These are phyloP conservation scores for Colletotrichum acutatum DNA, from an alignment of 2,329 filamentous ascomycete genomes.

Conservation along the genomic window DNA sequence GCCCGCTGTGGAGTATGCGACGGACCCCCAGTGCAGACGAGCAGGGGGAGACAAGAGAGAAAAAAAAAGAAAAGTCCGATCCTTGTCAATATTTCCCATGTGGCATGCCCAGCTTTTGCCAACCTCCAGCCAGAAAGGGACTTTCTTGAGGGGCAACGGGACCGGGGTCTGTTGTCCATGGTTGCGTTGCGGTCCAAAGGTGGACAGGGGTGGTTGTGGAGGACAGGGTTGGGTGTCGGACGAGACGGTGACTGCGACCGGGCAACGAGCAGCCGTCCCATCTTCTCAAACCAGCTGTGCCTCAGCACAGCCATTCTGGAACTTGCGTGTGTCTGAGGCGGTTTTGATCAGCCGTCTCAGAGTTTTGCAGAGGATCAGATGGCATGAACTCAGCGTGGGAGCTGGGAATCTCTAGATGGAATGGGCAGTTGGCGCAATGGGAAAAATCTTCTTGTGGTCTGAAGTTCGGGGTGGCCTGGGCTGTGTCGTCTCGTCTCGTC, in stretches of 20 bases:
- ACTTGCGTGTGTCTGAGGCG: slow-evolving; percentile 33
- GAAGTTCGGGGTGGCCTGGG: slow-evolving; percentile 15
- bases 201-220: background rate
- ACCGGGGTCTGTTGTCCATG: slow-evolving; percentile 3
- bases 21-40: slow-evolving; percentile 3
- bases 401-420: background rate
- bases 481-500: slow-evolving; percentile 19
- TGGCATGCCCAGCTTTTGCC: slow-evolving; percentile 6
- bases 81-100: slow-evolving; percentile 24
- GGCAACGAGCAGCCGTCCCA: slow-evolving; percentile 27
- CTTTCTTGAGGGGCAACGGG: slow-evolving; percentile 12
- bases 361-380: slow-evolving; percentile 32
- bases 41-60: background rate
- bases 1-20: background rate
- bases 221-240: slow-evolving; percentile 15
- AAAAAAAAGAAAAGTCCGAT: slow-evolving; percentile 5
- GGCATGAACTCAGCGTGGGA: slow-evolving; percentile 28
- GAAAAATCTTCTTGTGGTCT: background rate
- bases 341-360: slow-evolving; percentile 42
- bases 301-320: slow-evolving; percentile 41
- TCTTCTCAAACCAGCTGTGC: slow-evolving; percentile 44
- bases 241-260: slow-evolving; percentile 29
- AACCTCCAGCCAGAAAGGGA: slow-evolving; percentile 3
- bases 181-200: background rate
- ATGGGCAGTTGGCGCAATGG: background rate